Base-by-base conservation (phyloP, 495 filamentous ascomycete species). In the Lophium mytilinum region DNA sequence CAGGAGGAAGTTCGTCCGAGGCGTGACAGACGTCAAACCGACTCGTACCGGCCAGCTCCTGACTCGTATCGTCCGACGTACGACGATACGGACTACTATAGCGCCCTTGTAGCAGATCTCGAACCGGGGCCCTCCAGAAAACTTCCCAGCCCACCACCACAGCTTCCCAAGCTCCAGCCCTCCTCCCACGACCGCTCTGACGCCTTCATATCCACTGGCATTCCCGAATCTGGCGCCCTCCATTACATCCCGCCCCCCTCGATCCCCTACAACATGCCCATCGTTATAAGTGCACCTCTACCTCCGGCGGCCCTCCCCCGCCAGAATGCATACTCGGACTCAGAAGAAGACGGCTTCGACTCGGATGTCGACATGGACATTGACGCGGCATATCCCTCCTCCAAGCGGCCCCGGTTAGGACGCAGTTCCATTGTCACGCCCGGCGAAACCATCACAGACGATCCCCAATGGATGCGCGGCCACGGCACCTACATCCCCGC, bases 391-490 rank as follows among this genome's bases (percentile, higher is more conserved):
- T 66, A 67, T 40, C 68, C 68, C 35, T 62, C 67, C 60, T 80
- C 77, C 57, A 73, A 69, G 58, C 69, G 65, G 62, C 70, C 60
- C 48, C 61, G 64, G 37, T 14, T 48, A 33, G 21, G 18, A 14
- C 17, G 45, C 17, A 71, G 68, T 49, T 72, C 73, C 60, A 81
- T 96, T 60, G 83, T 98, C 50, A 96, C 90, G 7, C 93, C 93
- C 8, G 93, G 93, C 57, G 88, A 96, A 70, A 73, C 82, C 43
- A 86, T 98, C 42, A 96, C 93, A 19, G 76, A 81, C 62, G 90
- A 96, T 72, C 85, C 90, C 7, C 92, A 97, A 77, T 97, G 90
- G 90, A 98, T 98, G 71, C 68, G 71, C 55, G 89, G 89, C 65
- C 89, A 95, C 72, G 89, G 89, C 51, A 94, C 90, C 39, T 88